Evolutionary conservation across 2,329 filamentous ascomycete genomes (phyloP).

Genomic region (Sclerotinia spermophila): DNA sequence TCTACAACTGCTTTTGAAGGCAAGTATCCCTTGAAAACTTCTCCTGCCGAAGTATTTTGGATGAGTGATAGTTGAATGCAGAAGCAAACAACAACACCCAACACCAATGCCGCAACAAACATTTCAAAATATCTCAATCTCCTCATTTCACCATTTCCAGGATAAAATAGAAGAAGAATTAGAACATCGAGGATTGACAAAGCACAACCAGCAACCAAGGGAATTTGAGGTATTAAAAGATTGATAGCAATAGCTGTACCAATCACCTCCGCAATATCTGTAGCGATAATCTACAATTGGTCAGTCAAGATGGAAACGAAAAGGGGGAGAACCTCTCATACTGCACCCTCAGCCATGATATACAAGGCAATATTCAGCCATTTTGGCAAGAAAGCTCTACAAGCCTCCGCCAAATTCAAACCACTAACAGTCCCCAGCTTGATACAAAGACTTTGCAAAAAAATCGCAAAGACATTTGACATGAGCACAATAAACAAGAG

Average conservation of each 20-base stretch:
- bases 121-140: slow-evolving; percentile 61
- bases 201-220: slow-evolving; percentile 64
- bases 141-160: slow-evolving; percentile 53
- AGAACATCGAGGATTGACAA: slow-evolving; percentile 67
- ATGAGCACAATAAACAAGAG: slow-evolving; percentile 55
- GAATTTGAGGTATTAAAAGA: slow-evolving; percentile 58
- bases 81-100: slow-evolving; percentile 69
- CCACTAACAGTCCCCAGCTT: slow-evolving; percentile 54
- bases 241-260: slow-evolving; percentile 69
- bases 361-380: slow-evolving; percentile 54
- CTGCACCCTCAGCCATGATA: slow-evolving; percentile 50
- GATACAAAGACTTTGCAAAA: slow-evolving; percentile 54
- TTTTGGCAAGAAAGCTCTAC: slow-evolving; percentile 45
- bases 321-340: slow-evolving; percentile 20
- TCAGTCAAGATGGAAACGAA: slow-evolving; percentile 17
- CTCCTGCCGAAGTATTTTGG: slow-evolving; percentile 48
- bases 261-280: slow-evolving; percentile 58
- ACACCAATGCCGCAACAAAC: slow-evolving; percentile 59
- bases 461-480: slow-evolving; percentile 57
- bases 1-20: slow-evolving; percentile 58
- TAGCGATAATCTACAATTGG: slow-evolving; percentile 48
- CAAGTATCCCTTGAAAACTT: slow-evolving; percentile 63
- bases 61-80: slow-evolving; percentile 66
- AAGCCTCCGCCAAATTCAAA: slow-evolving; percentile 51
- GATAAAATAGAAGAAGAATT: slow-evolving; percentile 64